Conservation (phyloP, 139 green algal genomes). For the Microglena sp. region DNA sequence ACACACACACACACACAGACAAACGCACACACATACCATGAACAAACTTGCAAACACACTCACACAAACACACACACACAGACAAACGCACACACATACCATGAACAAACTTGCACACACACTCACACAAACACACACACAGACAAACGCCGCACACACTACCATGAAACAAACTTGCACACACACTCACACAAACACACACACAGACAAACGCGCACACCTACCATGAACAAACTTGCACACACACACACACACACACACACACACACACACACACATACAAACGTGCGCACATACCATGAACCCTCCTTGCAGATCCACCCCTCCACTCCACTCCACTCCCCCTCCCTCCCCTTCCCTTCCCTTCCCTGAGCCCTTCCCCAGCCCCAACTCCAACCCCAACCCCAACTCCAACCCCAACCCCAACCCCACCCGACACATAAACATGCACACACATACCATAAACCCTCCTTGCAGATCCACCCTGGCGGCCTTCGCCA, state of each 20-base stretch:
- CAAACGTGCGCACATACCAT: not conserved
- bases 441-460: not conserved
- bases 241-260: constrained; percentile 3
- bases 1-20: too few species aligned
- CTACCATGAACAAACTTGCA: not conserved
- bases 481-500: constrained; percentile 84
- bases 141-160: too few species aligned
- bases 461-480: constrained; percentile 44
- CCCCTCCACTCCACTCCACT: not conserved
- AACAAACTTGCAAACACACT: too few species aligned
- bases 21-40: too few species aligned
- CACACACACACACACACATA: not conserved
- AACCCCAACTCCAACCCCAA: not conserved
- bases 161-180: too few species aligned
- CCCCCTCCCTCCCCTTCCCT: too few species aligned
- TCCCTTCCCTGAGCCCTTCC: not conserved
- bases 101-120: too few species aligned
- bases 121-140: too few species aligned
- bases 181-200: not conserved
- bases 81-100: too few species aligned
- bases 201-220: not conserved
- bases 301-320: not conserved
- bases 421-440: not conserved
- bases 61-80: too few species aligned
- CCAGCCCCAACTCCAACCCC: not conserved